Evolutionary conservation across 371 early-diverging fungal genomes (phyloP).

Genomic region (Lichtheimia ornata): DNA sequence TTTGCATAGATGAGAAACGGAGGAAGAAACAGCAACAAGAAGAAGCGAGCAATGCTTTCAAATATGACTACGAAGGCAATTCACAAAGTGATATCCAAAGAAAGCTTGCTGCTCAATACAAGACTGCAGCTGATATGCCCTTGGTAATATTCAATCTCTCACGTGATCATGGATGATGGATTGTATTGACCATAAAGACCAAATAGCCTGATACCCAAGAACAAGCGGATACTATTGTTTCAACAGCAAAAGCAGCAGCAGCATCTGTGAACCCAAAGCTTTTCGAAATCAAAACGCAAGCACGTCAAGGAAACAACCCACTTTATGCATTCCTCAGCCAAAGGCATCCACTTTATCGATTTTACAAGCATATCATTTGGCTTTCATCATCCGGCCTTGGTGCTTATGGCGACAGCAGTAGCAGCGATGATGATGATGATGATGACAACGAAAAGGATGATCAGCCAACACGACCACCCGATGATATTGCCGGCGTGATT

Average conservation of each 20-base stretch:
- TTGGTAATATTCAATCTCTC: constrained; percentile 6
- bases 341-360: constrained; percentile 53
- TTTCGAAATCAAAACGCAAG: constrained; percentile 69
- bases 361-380: constrained; percentile 64
- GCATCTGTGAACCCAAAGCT: constrained; percentile 44
- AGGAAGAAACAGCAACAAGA: constrained; percentile 15
- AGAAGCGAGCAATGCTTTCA: constrained; percentile 5
- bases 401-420: constrained; percentile 44
- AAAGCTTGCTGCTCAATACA: constrained; percentile 10
- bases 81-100: constrained; percentile 3
- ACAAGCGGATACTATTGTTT: constrained; percentile 62
- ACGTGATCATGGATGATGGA: not conserved
- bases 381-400: constrained; percentile 60
- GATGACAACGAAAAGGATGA: not conserved
- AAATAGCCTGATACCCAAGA: constrained; percentile 52
- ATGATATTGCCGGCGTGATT: constrained; percentile 16
- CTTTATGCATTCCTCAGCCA: constrained; percentile 66
- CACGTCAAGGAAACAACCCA: constrained; percentile 67
- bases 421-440: constrained; percentile 31
- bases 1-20: constrained; percentile 14
- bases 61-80: constrained; percentile 13
- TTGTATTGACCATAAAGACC: not conserved
- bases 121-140: constrained; percentile 7
- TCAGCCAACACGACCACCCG: constrained; percentile 3
- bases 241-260: constrained; percentile 62